Conservation (phyloP, 345 rosid species). For the Citrus sp. region DNA sequence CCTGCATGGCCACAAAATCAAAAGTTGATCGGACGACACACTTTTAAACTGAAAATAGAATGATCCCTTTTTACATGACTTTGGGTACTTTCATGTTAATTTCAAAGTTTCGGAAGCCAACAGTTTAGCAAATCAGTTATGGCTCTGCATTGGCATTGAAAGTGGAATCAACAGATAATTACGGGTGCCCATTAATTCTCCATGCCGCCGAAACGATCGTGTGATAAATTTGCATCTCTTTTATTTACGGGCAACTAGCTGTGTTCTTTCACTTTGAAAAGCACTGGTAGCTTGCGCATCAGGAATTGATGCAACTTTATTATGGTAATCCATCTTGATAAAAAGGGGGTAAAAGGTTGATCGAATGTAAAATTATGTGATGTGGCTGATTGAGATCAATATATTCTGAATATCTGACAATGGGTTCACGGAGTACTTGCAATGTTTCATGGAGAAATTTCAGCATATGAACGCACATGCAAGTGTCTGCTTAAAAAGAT, state of each 20-base stretch:
- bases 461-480: not conserved
- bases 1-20: not conserved
- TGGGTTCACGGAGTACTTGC: not conserved
- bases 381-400: not conserved
- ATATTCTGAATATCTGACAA: not conserved
- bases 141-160: not conserved
- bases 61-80: not conserved
- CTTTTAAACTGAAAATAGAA: not conserved
- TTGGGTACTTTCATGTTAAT: not conserved
- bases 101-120: not conserved
- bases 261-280: not conserved
- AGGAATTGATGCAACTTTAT: not conserved
- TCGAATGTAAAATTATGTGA: not conserved
- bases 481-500: not conserved
- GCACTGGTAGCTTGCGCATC: not conserved
- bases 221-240: not conserved
- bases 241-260: no score
- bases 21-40: not conserved
- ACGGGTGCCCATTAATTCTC: not conserved
- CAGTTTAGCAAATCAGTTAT: not conserved
- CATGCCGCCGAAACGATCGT: not conserved
- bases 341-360: not conserved
- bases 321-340: not conserved
- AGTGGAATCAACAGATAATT: not conserved
- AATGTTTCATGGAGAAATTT: not conserved